phyloP scores from a whole-genome alignment of 768 basidiomycete species.

The Termitomyces sp. region DNA sequence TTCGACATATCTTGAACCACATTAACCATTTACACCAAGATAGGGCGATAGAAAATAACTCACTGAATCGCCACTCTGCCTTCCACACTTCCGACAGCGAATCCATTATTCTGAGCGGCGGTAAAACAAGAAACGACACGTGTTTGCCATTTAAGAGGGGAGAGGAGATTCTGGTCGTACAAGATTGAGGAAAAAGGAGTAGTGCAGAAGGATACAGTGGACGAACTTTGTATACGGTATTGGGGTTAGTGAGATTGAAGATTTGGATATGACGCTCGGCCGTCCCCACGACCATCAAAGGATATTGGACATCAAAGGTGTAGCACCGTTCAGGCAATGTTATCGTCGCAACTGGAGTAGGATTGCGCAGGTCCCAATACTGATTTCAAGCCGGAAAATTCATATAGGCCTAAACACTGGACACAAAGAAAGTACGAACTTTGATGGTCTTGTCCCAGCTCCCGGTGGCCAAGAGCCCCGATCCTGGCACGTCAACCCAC shows the following conservation, averaged over 20 bases:
- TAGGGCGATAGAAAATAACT: conserved; percentile 23
- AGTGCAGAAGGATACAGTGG: not conserved
- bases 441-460: conserved; percentile 98
- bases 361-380: conserved; percentile 89
- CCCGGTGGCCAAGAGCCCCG: conserved; percentile 82
- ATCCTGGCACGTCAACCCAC: conserved; percentile 73
- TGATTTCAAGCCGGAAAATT: conserved; percentile 20
- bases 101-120: conserved; percentile 58
- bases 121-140: conserved; percentile 82
- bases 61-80: conserved; percentile 96
- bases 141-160: conserved; percentile 93
- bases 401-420: not conserved
- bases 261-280: conserved; percentile 91
- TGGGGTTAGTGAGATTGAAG: conserved; percentile 81
- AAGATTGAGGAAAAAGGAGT: not conserved
- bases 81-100: conserved; percentile 82
- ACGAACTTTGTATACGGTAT: conserved; percentile 57
- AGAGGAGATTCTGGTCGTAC: conserved; percentile 59
- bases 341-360: conserved; percentile 73
- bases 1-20: conserved; percentile 64
- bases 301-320: conserved; percentile 75
- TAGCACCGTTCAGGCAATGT: conserved; percentile 89
- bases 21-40: not conserved
- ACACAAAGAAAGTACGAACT: conserved; percentile 35
- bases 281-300: conserved; percentile 87